These are phyloP conservation scores for Vigna trinervia DNA, from an alignment of 306 rosid species.

Conservation along the genomic window DNA sequence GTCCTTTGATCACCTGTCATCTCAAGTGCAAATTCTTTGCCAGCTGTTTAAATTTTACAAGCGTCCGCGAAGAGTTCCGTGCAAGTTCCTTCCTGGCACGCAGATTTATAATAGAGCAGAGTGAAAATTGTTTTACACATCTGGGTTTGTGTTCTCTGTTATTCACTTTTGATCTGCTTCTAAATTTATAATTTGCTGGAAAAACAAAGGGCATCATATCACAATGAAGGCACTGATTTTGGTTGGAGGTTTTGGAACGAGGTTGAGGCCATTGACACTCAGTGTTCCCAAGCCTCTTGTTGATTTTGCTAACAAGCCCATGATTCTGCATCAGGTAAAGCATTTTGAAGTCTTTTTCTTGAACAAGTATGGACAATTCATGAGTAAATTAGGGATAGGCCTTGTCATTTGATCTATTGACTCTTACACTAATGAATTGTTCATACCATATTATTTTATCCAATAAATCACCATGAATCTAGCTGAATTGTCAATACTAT, in stretches of 20 bases:
- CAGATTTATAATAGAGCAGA: constrained; percentile 39
- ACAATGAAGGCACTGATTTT: constrained; percentile 98
- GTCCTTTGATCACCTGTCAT: constrained; percentile 30
- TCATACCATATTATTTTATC: not conserved
- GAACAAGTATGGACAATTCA: constrained; percentile 7
- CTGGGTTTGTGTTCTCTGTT: constrained; percentile 31
- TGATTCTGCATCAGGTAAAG: constrained; percentile 97
- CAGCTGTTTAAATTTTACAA: constrained; percentile 40
- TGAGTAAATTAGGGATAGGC: constrained; percentile 25
- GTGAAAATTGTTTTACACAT: constrained; percentile 31
- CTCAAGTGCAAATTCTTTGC: constrained; percentile 40
- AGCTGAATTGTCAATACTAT: not conserved
- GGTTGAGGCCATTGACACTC: constrained; percentile 99
- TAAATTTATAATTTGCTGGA: constrained; percentile 45
- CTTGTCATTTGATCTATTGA: constrained; percentile 21
- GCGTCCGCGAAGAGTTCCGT: constrained; percentile 31
- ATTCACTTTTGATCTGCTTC: constrained; percentile 35
- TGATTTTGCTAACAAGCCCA: constrained; percentile 98
- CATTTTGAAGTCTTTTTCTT: constrained; percentile 36
- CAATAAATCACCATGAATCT: constrained; percentile 5
- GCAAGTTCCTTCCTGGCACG: constrained; percentile 33
- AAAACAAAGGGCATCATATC: constrained; percentile 49
- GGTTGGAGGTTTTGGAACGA: constrained; percentile 99
- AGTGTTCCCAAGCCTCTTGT: constrained; percentile 99
- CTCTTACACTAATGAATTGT: constrained; percentile 18